phyloP scores from a whole-genome alignment of 495 filamentous ascomycete genomes.

The Aspergillus haitiensis region DNA sequence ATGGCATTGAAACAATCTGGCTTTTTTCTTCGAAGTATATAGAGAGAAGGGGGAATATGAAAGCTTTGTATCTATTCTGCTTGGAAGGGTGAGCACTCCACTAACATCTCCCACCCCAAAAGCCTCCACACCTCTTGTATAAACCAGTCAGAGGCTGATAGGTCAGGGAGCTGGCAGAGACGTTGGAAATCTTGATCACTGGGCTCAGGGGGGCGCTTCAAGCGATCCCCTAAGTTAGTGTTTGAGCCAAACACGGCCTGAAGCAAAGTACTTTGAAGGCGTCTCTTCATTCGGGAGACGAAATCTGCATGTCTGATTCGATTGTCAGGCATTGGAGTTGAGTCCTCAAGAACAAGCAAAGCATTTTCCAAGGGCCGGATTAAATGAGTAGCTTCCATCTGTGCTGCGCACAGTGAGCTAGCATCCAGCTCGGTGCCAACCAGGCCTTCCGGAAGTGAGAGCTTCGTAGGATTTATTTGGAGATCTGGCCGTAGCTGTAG shows the following conservation, averaged over 20 bases:
- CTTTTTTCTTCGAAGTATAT: neutral
- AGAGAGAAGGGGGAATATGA: neutral
- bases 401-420: slow-evolving; percentile 21
- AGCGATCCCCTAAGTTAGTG: slow-evolving; percentile 22
- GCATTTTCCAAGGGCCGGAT: slow-evolving; percentile 40
- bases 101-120: slow-evolving; percentile 49
- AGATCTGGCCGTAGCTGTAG: slow-evolving; percentile 29
- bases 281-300: slow-evolving; percentile 28
- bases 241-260: slow-evolving; percentile 41
- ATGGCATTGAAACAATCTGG: neutral
- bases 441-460: slow-evolving; percentile 35
- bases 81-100: slow-evolving; percentile 4
- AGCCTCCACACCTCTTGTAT: slow-evolving; percentile 50
- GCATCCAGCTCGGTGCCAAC: slow-evolving; percentile 25
- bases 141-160: slow-evolving; percentile 46
- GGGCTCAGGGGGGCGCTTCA: slow-evolving; percentile 30
- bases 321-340: neutral
- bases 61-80: neutral
- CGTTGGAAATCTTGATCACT: slow-evolving; percentile 18
- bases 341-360: slow-evolving; percentile 28
- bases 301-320: slow-evolving; percentile 13
- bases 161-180: slow-evolving; percentile 6
- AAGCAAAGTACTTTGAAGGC: slow-evolving; percentile 44
- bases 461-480: slow-evolving; percentile 20
- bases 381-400: slow-evolving; percentile 38